Base-by-base conservation (phyloP, 1,139 yeast species). In the Kodamaea anthophila region DNA sequence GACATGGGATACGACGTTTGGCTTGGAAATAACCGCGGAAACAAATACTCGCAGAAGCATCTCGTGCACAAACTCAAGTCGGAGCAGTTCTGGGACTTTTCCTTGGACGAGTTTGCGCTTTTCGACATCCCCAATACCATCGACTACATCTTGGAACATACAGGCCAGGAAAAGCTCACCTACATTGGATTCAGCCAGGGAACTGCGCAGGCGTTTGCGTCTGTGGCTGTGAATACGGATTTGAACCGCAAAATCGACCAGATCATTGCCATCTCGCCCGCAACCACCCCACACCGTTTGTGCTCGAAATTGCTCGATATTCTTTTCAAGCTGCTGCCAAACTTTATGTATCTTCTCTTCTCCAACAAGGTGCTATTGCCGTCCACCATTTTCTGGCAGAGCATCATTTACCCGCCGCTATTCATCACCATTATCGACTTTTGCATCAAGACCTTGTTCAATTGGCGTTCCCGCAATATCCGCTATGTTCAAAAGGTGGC, bases 171-270 rank as follows among this genome's bases (percentile, higher is more conserved):
- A n/a, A 49, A 62, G 12, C 56, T 86, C 26, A 71, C 76, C 1
- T 86, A 85, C 47, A 68, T 87, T 43, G 96, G 96, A 1, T 87
- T 87, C 49, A 77, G 87, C 28, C 96, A 87, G 53, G 96, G 96
- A 5, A 79, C 93, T 2, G 94, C 96, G 1, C 96, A 87, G 53
- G 85, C 86, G 23, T 81, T 87, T 55, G 94, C 95, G 1, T 68
- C 87, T 24, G 61, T 83, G 15, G 74, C 91, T 0, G 62, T 83
- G n/a, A 76, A 81, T 49, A 72, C 84, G 5, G 69, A 69, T 13
- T 64, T 88, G 40, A 85, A 84, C 51, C 49, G 62, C 7, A 81
- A 83, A 47, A 74, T 88, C 30, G 76, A 76, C 18, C 70, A 74
- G 40, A 73, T 88, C 37, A 72, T 88, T 31, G 94, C 93, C 4